These are phyloP conservation scores for Macrolepiota dolichaula DNA, from an alignment of 768 basidiomycete species.

Conservation along the genomic window DNA sequence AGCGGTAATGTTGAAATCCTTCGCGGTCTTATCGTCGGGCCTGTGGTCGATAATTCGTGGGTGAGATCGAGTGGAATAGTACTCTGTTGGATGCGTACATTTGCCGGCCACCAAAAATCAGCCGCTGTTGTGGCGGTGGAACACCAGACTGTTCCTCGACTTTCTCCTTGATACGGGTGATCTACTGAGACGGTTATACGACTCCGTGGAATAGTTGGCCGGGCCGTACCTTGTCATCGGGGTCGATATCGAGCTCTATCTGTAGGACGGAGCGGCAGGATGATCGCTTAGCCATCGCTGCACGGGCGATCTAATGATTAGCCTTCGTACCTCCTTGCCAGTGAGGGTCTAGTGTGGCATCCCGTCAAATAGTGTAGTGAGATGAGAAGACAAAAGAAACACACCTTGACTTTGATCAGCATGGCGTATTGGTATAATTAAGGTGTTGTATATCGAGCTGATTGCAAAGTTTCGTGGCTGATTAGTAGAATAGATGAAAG, in stretches of 20 bases:
- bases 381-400: constrained; percentile 11
- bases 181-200: constrained; percentile 42
- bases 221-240: constrained; percentile 71
- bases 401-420: constrained; percentile 90
- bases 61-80: background rate
- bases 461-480: background rate
- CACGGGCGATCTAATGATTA: constrained; percentile 3
- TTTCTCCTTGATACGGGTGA: constrained; percentile 92
- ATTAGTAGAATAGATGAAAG: constrained; percentile 6
- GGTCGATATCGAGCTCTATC: constrained; percentile 96
- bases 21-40: constrained; percentile 88
- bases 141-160: constrained; percentile 99
- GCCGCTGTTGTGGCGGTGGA: constrained; percentile 90
- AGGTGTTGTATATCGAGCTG: background rate
- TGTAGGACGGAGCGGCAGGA: constrained; percentile 19
- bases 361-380: constrained; percentile 8
- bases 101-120: constrained; percentile 91
- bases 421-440: constrained; percentile 31
- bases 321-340: constrained; percentile 82
- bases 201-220: background rate
- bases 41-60: constrained; percentile 34
- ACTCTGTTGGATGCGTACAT: constrained; percentile 53
- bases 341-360: constrained; percentile 71
- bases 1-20: constrained; percentile 77
- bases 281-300: constrained; percentile 4